Evolutionary conservation across 805 yeast genomes (phyloP).

Genomic region (Candida silvatica): DNA sequence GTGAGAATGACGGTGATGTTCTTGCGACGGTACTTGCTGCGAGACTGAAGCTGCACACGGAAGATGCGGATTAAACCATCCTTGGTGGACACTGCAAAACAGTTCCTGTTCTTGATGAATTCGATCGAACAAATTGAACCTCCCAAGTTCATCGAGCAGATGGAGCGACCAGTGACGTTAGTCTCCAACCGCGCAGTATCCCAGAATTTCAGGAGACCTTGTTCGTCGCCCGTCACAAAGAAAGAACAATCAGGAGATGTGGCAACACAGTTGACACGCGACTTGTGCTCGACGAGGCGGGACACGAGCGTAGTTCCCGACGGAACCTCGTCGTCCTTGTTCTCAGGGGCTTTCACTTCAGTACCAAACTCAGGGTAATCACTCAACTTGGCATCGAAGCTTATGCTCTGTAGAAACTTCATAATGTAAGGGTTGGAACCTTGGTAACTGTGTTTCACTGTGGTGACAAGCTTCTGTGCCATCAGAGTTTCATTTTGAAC

Average conservation of each 20-base stretch:
- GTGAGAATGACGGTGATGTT: conserved; percentile 20
- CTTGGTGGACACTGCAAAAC: conserved; percentile 46
- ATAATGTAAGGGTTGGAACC: conserved; percentile 61
- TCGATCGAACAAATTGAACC: conserved; percentile 39
- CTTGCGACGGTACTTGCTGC: background rate
- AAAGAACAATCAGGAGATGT: conserved; percentile 55
- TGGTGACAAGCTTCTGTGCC: conserved; percentile 17
- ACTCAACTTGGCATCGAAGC: conserved; percentile 46
- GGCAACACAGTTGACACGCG: conserved; percentile 46
- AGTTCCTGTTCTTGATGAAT: conserved; percentile 46
- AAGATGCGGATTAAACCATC: conserved; percentile 38
- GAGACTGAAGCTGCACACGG: conserved; percentile 25
- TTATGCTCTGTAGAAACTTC: conserved; percentile 43
- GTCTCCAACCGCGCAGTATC: conserved; percentile 57
- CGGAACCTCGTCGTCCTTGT: conserved; percentile 31
- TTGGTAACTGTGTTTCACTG: conserved; percentile 44
- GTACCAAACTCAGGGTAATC: conserved; percentile 67
- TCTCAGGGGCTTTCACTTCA: conserved; percentile 6
- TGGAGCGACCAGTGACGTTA: conserved; percentile 46
- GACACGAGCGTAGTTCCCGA: conserved; percentile 35
- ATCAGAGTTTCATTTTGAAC: conserved; percentile 19
- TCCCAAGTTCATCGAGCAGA: conserved; percentile 37
- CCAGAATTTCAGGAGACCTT: conserved; percentile 73
- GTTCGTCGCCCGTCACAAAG: conserved; percentile 71
- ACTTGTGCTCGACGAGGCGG: conserved; percentile 53